These are phyloP conservation scores for Crithidia bombi DNA, from an alignment of 208 protist species.

Conservation along the genomic window DNA sequence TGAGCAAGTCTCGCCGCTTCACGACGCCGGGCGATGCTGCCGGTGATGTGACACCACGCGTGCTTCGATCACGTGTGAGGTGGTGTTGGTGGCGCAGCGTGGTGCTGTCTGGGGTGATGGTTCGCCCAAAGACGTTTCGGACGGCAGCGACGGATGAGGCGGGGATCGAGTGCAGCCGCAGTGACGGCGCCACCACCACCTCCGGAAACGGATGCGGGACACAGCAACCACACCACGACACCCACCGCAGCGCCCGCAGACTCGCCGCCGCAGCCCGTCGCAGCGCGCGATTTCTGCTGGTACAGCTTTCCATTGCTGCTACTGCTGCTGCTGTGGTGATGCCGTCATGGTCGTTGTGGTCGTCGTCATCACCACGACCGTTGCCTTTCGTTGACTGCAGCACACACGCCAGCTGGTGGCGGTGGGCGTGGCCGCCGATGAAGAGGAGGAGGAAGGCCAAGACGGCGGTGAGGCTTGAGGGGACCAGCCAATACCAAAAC, in stretches of 20 bases:
- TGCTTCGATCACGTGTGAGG: too few relatives aligned
- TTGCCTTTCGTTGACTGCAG: neutral
- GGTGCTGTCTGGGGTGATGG: too few relatives aligned
- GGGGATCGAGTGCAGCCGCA: neutral
- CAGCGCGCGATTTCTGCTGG: neutral
- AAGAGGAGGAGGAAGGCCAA: slow-evolving; percentile 9
- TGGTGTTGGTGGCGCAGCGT: too few relatives aligned
- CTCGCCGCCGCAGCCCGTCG: neutral
- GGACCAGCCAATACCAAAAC: slow-evolving; percentile 25
- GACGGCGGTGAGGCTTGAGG: neutral
- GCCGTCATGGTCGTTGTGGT: too few relatives aligned
- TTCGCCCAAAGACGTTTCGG: neutral
- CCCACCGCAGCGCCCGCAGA: slow-evolving; percentile 16
- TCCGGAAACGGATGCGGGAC: slow-evolving; percentile 10
- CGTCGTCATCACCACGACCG: too few relatives aligned
- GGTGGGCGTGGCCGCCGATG: slow-evolving; percentile 10
- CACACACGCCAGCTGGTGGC: neutral
- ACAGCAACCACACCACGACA: slow-evolving; percentile 20
- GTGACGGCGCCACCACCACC: neutral
- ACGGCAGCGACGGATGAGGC: neutral
- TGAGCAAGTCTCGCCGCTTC: neutral
- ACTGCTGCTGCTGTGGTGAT: neutral
- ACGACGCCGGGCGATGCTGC: neutral
- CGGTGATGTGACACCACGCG: neutral
- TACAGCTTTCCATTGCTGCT: neutral